A percentile compares a stretch with the other conserved stretches of the same genome.
phyloP scores from a whole-genome alignment of 352 stramenopile genomes.

The Globisporangium iwayamae region DNA sequence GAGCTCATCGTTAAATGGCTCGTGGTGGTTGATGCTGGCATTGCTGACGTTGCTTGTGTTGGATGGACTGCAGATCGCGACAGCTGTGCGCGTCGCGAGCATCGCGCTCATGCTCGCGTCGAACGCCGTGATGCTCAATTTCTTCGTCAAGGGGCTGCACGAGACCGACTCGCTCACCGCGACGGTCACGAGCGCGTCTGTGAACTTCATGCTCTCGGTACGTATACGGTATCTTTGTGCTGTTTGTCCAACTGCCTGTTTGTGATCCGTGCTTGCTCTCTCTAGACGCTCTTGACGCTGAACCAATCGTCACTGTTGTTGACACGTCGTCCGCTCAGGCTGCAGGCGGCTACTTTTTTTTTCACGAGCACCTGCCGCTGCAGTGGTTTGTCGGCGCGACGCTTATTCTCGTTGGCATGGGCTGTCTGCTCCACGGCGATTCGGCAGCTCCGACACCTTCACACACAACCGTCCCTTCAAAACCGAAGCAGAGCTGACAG shows the following conservation, averaged over 20 bases:
- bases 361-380: conserved; percentile 60
- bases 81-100: conserved; percentile 39
- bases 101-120: conserved; percentile 67
- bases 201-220: conserved; percentile 83
- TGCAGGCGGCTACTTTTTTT: conserved; percentile 49
- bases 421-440: conserved; percentile 65
- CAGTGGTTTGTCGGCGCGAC: conserved; percentile 78
- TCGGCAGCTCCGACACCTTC: background rate
- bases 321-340: conserved; percentile 24
- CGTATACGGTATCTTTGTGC: background rate
- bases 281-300: background rate
- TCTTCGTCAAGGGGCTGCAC: conserved; percentile 78
- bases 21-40: background rate
- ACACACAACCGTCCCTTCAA: background rate
- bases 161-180: conserved; percentile 85
- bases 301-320: background rate
- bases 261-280: background rate
- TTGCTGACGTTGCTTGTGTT: background rate
- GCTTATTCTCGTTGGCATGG: conserved; percentile 70
- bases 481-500: conserved; percentile 27
- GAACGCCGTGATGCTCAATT: conserved; percentile 78
- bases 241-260: no score
- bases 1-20: background rate
- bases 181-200: conserved; percentile 73
- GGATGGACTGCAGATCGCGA: conserved; percentile 18